Base-by-base conservation (phyloP, 371 early-diverging fungal genomes). In the Mucor velutinosus region DNA sequence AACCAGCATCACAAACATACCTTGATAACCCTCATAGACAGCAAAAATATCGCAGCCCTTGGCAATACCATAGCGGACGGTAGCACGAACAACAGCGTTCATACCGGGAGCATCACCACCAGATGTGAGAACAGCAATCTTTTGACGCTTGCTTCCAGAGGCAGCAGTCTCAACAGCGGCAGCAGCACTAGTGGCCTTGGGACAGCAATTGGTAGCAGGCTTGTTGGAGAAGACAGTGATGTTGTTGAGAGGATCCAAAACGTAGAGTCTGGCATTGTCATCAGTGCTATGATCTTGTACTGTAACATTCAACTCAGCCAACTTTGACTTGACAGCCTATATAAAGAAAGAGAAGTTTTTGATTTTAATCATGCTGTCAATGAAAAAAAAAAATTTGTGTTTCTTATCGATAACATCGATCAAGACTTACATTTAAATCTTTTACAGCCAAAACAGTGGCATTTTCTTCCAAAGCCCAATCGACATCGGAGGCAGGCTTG, bases 51-150 rank as follows among this genome's bases (percentile, higher is more conserved):
- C 85, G 74, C 95, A 95, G 2, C 91, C 94, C 21, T 89, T 86
- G 43, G 90, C 83, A 64, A 96, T 88, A 35, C 96, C 92, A 60
- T 95, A 92, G 51, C 99, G 89, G n/a, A 98, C 95, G 35, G 97
- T 92, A 14, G 95, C 91, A 37, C 99, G 89, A 21, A 99, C 98
- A 32, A 94, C 94, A 23, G 98, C 93, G 75, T 99, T 99, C 99
- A 99, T 99, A 55, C 99, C 99, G 14, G 95, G 97, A 7, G 97
- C 91, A 84, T 99, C 99, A 55, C 99, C 99, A 47, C 99, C 99
- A 60, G 95, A 94, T 19, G 99, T 99, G 59, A 99, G 73, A 21
- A 99, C 87, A 45, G 92, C 99, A 73, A 99, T 92, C 49, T 86
- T 86, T 60, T 82, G 80, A n/a, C 70, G 68, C 17, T 71, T 66